Evolutionary conservation across 768 basidiomycete genomes (phyloP).

Genomic region (Infundibulicybe gibba): DNA sequence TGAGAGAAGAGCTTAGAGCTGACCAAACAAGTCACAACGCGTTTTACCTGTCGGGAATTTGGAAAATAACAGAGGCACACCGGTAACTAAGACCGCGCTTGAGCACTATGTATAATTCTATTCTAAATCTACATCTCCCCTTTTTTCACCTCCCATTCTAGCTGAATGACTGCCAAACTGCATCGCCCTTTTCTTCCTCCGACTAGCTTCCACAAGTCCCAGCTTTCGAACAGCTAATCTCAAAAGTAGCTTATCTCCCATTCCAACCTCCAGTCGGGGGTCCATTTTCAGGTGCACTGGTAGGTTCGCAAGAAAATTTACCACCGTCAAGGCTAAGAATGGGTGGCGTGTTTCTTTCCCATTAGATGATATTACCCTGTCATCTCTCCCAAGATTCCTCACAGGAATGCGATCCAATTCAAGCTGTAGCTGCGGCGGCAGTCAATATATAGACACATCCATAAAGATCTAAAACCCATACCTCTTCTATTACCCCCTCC

Average conservation of each 20-base stretch:
- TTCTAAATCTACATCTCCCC: slow-evolving; percentile 45
- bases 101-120: slow-evolving; percentile 4
- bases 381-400: slow-evolving; percentile 92
- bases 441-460: background rate
- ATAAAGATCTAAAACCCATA: slow-evolving; percentile 21
- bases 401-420: slow-evolving; percentile 85
- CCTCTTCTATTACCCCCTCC: slow-evolving; percentile 79
- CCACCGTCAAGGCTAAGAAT: slow-evolving; percentile 78
- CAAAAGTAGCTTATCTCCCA: slow-evolving; percentile 88
- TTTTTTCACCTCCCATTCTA: slow-evolving; percentile 68
- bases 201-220: slow-evolving; percentile 74
- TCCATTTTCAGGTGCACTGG: slow-evolving; percentile 85
- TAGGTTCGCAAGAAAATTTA: slow-evolving; percentile 71
- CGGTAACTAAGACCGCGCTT: too few species aligned
- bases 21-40: slow-evolving; percentile 13
- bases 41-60: background rate
- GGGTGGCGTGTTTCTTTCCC: slow-evolving; percentile 93
- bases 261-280: slow-evolving; percentile 64
- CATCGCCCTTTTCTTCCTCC: slow-evolving; percentile 89
- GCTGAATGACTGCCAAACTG: slow-evolving; percentile 93
- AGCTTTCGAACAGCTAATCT: slow-evolving; percentile 65
- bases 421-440: slow-evolving; percentile 66
- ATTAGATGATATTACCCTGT: slow-evolving; percentile 87
- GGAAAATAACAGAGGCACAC: background rate
- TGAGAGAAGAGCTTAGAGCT: slow-evolving; percentile 9